Percentiles rank a stretch among this genome's conserved stretches.
These are phyloP conservation scores for Berberis vulgaris DNA, from an alignment of 164 flowering plant genomes.

Conservation along the genomic window DNA sequence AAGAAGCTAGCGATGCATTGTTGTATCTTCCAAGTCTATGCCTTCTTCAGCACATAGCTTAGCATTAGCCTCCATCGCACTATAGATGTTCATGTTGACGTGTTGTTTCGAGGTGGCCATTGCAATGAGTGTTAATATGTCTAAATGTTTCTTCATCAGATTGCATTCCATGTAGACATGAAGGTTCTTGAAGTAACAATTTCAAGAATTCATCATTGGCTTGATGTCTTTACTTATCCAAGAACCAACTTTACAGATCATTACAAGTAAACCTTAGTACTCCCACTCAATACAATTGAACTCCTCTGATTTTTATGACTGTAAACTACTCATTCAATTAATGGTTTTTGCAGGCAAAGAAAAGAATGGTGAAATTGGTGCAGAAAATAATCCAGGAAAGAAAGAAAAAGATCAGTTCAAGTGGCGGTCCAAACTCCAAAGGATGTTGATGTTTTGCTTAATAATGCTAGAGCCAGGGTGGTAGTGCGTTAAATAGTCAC, in stretches of 20 bases:
- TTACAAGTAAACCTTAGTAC: constrained; percentile 44
- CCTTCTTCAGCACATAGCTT: too few relatives aligned
- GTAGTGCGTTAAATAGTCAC: too few relatives aligned
- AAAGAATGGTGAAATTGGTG: constrained; percentile 67
- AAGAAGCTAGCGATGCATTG: too few relatives aligned
- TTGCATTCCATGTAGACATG: constrained; percentile 82
- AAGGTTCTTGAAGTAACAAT: constrained; percentile 69
- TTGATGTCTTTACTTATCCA: constrained; percentile 83
- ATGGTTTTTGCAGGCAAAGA: constrained; percentile 62
- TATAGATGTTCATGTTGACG: too few relatives aligned
- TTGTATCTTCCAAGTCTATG: too few relatives aligned
- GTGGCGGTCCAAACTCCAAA: constrained; percentile 15
- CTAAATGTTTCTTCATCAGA: constrained; percentile 33
- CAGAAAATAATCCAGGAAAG: constrained; percentile 46
- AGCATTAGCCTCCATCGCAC: too few relatives aligned
- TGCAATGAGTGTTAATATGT: not conserved
- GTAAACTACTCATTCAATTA: not conserved
- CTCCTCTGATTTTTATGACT: not conserved
- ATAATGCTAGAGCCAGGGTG: constrained; percentile 26
- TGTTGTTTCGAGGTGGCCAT: not conserved
- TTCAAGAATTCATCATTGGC: constrained; percentile 76
- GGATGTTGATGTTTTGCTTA: constrained; percentile 74
- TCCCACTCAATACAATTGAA: not conserved
- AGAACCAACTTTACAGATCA: constrained; percentile 63
- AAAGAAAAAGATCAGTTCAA: constrained; percentile 16